A percentile compares a stretch with the other conserved stretches of the same genome.
Conservation (phyloP, 176 grass and related monocot species). For the Avena insularis region DNA sequence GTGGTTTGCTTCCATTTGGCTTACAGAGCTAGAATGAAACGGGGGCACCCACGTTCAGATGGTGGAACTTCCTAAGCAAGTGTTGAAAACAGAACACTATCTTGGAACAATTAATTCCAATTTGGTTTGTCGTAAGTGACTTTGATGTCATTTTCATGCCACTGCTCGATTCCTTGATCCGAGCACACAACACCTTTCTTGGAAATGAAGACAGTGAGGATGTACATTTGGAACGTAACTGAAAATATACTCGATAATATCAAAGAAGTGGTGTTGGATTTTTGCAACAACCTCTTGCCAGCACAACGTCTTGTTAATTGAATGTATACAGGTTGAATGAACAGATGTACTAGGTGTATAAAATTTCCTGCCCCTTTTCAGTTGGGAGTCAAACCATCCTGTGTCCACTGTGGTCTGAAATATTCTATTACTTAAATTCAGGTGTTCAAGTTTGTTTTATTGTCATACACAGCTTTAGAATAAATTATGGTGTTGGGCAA, state of each 20-base stretch:
- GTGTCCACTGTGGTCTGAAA: neutral
- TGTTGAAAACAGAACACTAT: neutral
- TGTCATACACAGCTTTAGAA: neutral
- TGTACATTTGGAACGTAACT: conserved; percentile 4
- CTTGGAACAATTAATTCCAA: conserved; percentile 26
- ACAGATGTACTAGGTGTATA: neutral
- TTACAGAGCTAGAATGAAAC: neutral
- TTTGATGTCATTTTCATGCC: conserved; percentile 43
- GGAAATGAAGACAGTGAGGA: conserved; percentile 1
- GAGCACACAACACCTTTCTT: neutral
- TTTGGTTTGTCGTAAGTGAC: neutral
- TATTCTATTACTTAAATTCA: conserved; percentile 9
- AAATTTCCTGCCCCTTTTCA: neutral
- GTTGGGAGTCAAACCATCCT: neutral
- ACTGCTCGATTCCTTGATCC: neutral
- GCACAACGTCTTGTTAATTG: neutral
- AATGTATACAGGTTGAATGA: neutral
- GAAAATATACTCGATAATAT: conserved; percentile 5
- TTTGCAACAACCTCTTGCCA: neutral
- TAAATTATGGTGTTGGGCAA: neutral
- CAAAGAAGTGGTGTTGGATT: conserved; percentile 8
- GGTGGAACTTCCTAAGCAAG: neutral
- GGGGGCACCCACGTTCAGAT: conserved; percentile 12
- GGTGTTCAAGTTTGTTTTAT: neutral
- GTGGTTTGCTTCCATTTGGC: conserved; percentile 2